Evolutionary conservation across 2,329 filamentous ascomycete species (phyloP), one percentile per base, ranked within the genome.

Genomic region (Fusarium citri): DNA sequence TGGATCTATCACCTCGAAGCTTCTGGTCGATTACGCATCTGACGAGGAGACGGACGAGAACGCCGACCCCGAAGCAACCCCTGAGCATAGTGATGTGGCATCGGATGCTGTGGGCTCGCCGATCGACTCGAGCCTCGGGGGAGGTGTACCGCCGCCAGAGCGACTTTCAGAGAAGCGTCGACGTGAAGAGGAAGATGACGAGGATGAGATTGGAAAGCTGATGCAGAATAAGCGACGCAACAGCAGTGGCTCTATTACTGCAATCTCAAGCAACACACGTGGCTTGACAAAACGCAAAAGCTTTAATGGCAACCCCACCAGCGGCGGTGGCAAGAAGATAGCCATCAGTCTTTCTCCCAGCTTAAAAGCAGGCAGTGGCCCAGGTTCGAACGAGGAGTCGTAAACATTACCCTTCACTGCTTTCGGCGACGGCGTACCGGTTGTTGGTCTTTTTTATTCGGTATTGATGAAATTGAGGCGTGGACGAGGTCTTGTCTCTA

Each of bases 21-120:
- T 92, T 3, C 83, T 98, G 23, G 96, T 99, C 34, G 93, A 97
- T 78, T 99, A 99, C 77, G 89, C 91, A 0, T 97, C 97, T 40
- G 94, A 98, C 72, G 95, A 98, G 63, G 93, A 96, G n/a, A 89
- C 74, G 10, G 82, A 83, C 11, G 82, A 83, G 40, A 78, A 77
- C 15, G 89, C 91, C 79, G 90, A 91, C 75, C 82, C 87, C 45
- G 85, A 90, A 64, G 68, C 72, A 26, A 59, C 65, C n/a, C 59
- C 43, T n/a, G 69, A 72, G 31, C 64, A 73, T 18, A 74, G 76
- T 20, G 76, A 80, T 14, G 77, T 77, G 26, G 74, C 78, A 56
- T 80, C 78, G 37, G 76, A 80, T 42, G 76, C 74, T 49, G 76
- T 76, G 50, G 77, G 74, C n/a, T 76, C 78, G 28, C 71, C 80